A percentile compares a stretch with the other conserved stretches of the same genome.
phyloP scores from a whole-genome alignment of 2,329 filamentous ascomycete genomes.

The Colletotrichum caudatum region DNA sequence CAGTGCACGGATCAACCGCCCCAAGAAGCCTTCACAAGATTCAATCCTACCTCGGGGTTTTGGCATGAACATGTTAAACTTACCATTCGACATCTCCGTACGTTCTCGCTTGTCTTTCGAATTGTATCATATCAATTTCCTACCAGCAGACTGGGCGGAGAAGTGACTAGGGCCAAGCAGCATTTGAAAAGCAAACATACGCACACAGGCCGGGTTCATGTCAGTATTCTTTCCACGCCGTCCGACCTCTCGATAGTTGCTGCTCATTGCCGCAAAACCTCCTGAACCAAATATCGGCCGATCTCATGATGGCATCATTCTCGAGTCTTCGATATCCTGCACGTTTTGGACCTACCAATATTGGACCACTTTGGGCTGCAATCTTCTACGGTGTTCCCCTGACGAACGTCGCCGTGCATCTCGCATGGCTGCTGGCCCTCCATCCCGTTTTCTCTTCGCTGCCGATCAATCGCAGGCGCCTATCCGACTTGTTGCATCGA shows the following conservation, averaged over 20 bases:
- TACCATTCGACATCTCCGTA: neutral
- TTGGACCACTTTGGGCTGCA: constrained; percentile 20
- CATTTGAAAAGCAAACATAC: neutral
- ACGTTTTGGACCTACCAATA: neutral
- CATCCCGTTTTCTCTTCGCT: constrained; percentile 32
- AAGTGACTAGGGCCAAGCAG: neutral
- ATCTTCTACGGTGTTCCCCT: constrained; percentile 31
- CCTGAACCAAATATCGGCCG: neutral
- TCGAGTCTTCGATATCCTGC: constrained; percentile 5
- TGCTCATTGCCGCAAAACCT: neutral
- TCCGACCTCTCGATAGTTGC: neutral
- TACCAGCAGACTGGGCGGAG: no score
- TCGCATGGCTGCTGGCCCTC: constrained; percentile 37
- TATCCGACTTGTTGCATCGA: constrained; percentile 16
- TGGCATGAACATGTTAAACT: neutral
- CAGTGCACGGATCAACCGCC: neutral
- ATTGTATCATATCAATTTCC: neutral
- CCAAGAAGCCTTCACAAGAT: neutral
- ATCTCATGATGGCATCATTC: constrained; percentile 19
- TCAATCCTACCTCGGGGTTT: neutral
- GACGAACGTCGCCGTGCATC: constrained; percentile 27
- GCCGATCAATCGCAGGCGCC: constrained; percentile 22
- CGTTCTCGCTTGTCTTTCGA: neutral
- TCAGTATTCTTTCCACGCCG: neutral
- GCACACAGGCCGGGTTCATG: neutral